A percentile compares a stretch with the other conserved stretches of the same genome.
phyloP scores from a whole-genome alignment of 192 early-diverging fungal genomes.

The Radiomyces spectabilis region DNA sequence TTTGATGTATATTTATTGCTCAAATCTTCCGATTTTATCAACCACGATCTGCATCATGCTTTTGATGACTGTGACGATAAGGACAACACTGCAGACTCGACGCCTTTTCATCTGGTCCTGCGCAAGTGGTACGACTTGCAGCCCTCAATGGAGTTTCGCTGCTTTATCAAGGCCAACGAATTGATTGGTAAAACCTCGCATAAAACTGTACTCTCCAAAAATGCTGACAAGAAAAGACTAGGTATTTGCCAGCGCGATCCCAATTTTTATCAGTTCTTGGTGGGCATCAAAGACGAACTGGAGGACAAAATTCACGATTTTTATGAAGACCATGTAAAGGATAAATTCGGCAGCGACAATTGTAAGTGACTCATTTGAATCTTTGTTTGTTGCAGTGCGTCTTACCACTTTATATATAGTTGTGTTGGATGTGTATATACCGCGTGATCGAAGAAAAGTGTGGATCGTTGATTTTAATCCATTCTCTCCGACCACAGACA shows the following conservation, averaged over 20 bases:
- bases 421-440: slow-evolving; percentile 89
- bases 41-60: slow-evolving; percentile 72
- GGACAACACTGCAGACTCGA: slow-evolving; percentile 21
- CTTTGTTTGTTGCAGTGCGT: not conserved
- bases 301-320: slow-evolving; percentile 52
- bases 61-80: slow-evolving; percentile 59
- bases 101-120: slow-evolving; percentile 70
- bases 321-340: slow-evolving; percentile 55
- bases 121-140: slow-evolving; percentile 85
- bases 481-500: slow-evolving; percentile 70
- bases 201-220: too few relatives aligned
- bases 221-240: slow-evolving; percentile 5
- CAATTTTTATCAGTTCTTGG: slow-evolving; percentile 77
- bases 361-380: slow-evolving; percentile 44
- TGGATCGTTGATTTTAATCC: slow-evolving; percentile 93
- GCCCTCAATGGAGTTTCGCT: slow-evolving; percentile 93
- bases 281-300: slow-evolving; percentile 49
- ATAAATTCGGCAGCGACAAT: slow-evolving; percentile 52
- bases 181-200: slow-evolving; percentile 74
- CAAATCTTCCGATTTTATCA: slow-evolving; percentile 88
- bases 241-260: slow-evolving; percentile 82
- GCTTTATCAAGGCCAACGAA: slow-evolving; percentile 72
- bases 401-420: slow-evolving; percentile 33
- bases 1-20: slow-evolving; percentile 84
- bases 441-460: slow-evolving; percentile 45